Evolutionary conservation across 202 grass and related monocot species (phyloP), one percentile per base, ranked within the genome.

Genomic region (Carex sylvatica): DNA sequence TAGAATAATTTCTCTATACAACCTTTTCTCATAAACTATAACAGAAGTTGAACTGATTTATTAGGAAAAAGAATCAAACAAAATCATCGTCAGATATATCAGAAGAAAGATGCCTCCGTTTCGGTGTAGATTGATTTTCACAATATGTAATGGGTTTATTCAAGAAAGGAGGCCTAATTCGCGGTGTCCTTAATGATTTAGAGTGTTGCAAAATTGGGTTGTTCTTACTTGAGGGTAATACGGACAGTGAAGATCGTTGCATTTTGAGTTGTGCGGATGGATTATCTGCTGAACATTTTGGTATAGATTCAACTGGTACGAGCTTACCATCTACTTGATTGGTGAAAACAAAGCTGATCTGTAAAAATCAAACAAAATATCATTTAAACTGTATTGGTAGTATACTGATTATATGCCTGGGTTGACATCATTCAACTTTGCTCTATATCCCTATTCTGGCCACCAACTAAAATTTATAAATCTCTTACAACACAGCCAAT

Each of bases 291-390:
- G 66, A 42, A 82, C 69, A 84, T 84, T 85, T 90, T 53, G 22
- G 58, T 79, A 81, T 63, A 61, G 92, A 91, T 86, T 99, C 96
- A 90, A 99, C 78, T 58, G 96, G 96, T 80, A 95, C 85, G 73
- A 99, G 91, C 83, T 99, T 95, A 80, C 92, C 96, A 86, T 99
- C 91, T 79, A 99, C 81, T 84, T 99, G 95, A 92, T 99, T 95
- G 31, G 91, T 99, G 82, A 93, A 99, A 86, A 99, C 93, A 87
- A 99, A 99, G 79, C 92, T 91, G 65, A 99, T 87, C 96, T 95
- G 87, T 82, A 91, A 88, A 20, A 80, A 88, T 9, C 15, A 83
- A 82, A 53, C 61, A 65, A 82, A 53, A 82, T 82, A 24, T 13
- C 18, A 22, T 47, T 16, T 80, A 28, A 80, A 63, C 7, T 26